These are phyloP conservation scores for Coemansia sp. DNA, from an alignment of 192 early-diverging fungal species.

Conservation along the genomic window DNA sequence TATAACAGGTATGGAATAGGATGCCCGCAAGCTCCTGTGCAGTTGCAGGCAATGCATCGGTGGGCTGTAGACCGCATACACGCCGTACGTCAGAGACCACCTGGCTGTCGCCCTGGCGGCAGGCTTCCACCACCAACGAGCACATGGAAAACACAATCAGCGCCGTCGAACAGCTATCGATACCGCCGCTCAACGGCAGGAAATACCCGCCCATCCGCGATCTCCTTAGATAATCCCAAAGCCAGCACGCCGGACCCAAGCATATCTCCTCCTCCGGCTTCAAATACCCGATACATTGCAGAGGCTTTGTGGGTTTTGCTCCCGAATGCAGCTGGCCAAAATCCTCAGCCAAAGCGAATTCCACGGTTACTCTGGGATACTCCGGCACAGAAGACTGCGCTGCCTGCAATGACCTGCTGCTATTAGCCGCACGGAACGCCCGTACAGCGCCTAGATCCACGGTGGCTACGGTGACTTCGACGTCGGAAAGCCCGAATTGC, in stretches of 20 bases:
- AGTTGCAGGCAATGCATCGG: constrained; percentile 59
- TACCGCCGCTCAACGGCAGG: constrained; percentile 94
- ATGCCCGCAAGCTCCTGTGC: constrained; percentile 81
- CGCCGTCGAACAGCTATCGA: constrained; percentile 91
- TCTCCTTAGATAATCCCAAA: constrained; percentile 98
- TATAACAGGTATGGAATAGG: constrained; percentile 94
- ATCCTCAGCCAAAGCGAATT: constrained; percentile 53
- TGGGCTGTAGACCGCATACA: constrained; percentile 66
- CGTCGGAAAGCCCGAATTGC: constrained; percentile 93
- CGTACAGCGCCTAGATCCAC: constrained; percentile 90
- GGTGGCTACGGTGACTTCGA: constrained; percentile 91
- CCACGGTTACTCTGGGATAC: constrained; percentile 71
- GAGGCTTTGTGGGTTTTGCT: constrained; percentile 38
- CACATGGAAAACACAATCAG: constrained; percentile 93
- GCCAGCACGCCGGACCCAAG: constrained; percentile 96
- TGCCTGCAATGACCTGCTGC: constrained; percentile 85
- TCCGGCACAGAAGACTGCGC: constrained; percentile 39
- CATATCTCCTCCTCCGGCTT: constrained; percentile 89
- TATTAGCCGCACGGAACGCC: constrained; percentile 67
- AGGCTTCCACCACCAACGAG: constrained; percentile 50
- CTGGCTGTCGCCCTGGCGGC: constrained; percentile 55
- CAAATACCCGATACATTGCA: constrained; percentile 60
- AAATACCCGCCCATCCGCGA: constrained; percentile 91
- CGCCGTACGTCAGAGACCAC: constrained; percentile 75
- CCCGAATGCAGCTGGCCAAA: constrained; percentile 33